Conservation (phyloP, 257 asterid genomes). For the Oldenlandia corymbosa region DNA sequence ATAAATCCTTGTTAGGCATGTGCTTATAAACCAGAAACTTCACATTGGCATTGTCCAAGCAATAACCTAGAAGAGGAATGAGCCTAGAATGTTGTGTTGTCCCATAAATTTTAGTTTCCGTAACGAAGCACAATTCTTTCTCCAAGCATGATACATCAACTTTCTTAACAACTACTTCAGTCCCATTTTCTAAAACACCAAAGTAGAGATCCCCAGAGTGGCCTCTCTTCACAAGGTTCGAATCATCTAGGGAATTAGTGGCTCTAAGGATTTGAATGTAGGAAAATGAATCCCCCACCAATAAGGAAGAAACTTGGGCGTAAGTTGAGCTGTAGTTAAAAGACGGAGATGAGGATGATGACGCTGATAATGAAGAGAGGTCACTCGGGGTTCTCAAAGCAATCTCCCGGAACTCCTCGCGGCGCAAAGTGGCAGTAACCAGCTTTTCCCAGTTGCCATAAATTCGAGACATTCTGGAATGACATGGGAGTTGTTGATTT, state of each 20-base stretch:
- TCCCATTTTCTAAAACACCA: neutral
- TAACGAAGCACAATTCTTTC: neutral
- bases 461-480: neutral
- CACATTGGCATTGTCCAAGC: neutral
- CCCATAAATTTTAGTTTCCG: neutral
- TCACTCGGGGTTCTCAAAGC: slow-evolving; percentile 7
- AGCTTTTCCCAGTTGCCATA: slow-evolving; percentile 14
- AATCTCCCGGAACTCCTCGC: slow-evolving; percentile 6
- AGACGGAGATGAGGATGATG: slow-evolving; percentile 7
- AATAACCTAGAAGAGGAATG: slow-evolving; percentile 14
- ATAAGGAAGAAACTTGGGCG: neutral
- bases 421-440: slow-evolving; percentile 1
- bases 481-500: too few relatives aligned
- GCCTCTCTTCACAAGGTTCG: neutral
- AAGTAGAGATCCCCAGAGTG: neutral
- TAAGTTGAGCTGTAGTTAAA: neutral
- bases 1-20: slow-evolving; percentile 8
- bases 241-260: neutral
- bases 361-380: neutral
- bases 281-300: neutral
- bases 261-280: neutral
- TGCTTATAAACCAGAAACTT: slow-evolving; percentile 15
- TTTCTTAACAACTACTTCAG: slow-evolving; percentile 2
- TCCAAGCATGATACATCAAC: neutral
- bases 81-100: slow-evolving; percentile 1